phyloP scores from a whole-genome alignment of 2,329 filamentous ascomycete genomes.

The Epichloe gansuensis region DNA sequence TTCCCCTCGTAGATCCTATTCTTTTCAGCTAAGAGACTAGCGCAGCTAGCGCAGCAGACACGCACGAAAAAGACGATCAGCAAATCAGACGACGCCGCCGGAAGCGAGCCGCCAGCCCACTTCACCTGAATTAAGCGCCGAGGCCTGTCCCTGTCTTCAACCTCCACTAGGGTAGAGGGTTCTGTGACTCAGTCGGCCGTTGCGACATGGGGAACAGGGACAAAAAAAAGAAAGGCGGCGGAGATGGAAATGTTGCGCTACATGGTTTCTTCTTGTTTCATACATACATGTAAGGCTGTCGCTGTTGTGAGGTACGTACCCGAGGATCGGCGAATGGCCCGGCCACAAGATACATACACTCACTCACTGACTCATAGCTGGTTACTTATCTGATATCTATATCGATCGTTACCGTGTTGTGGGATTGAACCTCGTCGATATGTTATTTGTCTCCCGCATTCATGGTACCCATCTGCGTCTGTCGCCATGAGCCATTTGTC shows the following conservation, averaged over 20 bases:
- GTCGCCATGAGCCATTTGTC: no score
- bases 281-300: not conserved
- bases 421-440: no score
- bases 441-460: no score
- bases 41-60: no score
- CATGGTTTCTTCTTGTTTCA: not conserved
- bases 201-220: not conserved
- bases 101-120: constrained; percentile 25
- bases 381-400: no score
- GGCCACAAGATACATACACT: no score
- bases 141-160: constrained; percentile 28
- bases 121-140: constrained; percentile 41
- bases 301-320: not conserved
- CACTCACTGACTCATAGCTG: no score
- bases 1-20: not conserved
- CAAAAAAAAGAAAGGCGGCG: not conserved
- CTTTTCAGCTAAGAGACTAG: not conserved
- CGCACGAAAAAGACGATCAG: no score
- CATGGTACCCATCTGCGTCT: no score
- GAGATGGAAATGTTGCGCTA: not conserved
- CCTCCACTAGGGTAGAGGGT: constrained; percentile 11
- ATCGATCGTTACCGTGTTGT: no score
- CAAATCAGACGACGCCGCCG: constrained; percentile 19
- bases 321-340: no score
- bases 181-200: not conserved